Evolutionary conservation across 1,284 basidiomycete species (phyloP), one percentile per base, ranked within the genome.

Genomic region (Boletellus deceptivus): DNA sequence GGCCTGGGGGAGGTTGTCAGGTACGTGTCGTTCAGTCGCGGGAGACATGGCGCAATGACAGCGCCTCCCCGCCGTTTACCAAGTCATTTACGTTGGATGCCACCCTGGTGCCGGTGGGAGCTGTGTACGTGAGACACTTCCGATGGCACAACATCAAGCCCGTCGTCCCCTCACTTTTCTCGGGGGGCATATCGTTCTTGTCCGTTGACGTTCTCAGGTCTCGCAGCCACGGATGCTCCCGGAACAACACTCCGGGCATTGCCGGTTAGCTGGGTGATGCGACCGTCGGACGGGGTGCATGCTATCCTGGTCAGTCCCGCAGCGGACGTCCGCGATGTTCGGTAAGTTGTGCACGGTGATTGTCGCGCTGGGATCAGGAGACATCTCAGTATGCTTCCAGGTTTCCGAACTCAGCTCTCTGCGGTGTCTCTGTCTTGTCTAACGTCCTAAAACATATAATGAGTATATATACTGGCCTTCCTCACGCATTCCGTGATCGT

Each of bases 311-410:
- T 29, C 29, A 29, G 29, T 29, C 29, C 29, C 6, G 6, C 29
- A 29, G 29, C 29, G 29, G 29, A 29, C 39, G 16, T n/a, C 31
- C 44, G 46, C 50, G 43, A 51, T 46, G 29, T 35, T 45, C 33
- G 55, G 50, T 50, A 31, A 46, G 52, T n/a, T 27, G 24, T 18
- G 16, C 6, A 14, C 27, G 29, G 33, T 37, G n/a, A 45, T 39
- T 35, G 45, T 27, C 29, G n/a, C 4, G 13, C 38, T 14, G 18
- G 10, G 24, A 31, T n/a, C 24, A 27, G 37, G 47, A 9, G 29
- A 49, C 36, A 20, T 17, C 31, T 41, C 52, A 46, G 31, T 20
- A 18, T 22, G 18, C 20, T 43, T 49, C 36, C 27, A 18, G 33
- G 11, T 31, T 37, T 14, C 37, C 45, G 41, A 48, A 9, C 40